phyloP scores from a whole-genome alignment of 208 protist species.

The Trypanosoma mega region DNA sequence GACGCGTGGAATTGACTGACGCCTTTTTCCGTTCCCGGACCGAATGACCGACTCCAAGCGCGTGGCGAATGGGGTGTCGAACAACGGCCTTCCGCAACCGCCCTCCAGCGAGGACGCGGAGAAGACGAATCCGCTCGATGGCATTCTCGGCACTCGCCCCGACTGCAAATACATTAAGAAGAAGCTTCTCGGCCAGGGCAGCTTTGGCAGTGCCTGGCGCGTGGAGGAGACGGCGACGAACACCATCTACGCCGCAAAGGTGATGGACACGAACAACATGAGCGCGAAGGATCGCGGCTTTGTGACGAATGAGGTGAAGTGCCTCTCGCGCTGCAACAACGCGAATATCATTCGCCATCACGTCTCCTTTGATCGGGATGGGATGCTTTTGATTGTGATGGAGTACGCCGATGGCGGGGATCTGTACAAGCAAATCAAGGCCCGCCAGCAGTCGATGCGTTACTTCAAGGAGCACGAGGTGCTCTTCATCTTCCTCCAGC shows the following conservation, averaged over 20 bases:
- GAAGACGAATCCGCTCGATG: conserved; percentile 54
- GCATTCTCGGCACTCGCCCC: conserved; percentile 58
- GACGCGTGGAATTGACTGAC: too few species aligned
- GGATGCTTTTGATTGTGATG: conserved; percentile 84
- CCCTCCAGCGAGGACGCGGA: conserved; percentile 35
- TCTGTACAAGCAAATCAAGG: conserved; percentile 82
- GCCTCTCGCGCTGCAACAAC: conserved; percentile 89
- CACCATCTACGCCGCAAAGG: conserved; percentile 81
- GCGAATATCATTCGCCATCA: conserved; percentile 91
- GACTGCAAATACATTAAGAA: conserved; percentile 82
- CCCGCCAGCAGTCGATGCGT: conserved; percentile 44
- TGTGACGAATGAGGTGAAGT: conserved; percentile 93
- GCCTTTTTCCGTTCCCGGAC: too few species aligned
- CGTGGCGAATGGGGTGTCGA: conserved; percentile 25
- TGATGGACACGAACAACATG: conserved; percentile 91
- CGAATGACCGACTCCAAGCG: conserved; percentile 43
- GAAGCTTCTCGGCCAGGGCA: conserved; percentile 90
- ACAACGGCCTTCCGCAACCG: conserved; percentile 55
- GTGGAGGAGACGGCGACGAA: conserved; percentile 77
- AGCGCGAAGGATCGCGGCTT: conserved; percentile 87
- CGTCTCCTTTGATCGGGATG: conserved; percentile 51
- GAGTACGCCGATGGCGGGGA: conserved; percentile 87
- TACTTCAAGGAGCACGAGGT: conserved; percentile 89
- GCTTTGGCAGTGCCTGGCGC: conserved; percentile 89
- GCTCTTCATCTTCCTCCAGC: conserved; percentile 83